Base-by-base conservation (phyloP, 1,139 yeast genomes). In the Kodamaea anthophila region DNA sequence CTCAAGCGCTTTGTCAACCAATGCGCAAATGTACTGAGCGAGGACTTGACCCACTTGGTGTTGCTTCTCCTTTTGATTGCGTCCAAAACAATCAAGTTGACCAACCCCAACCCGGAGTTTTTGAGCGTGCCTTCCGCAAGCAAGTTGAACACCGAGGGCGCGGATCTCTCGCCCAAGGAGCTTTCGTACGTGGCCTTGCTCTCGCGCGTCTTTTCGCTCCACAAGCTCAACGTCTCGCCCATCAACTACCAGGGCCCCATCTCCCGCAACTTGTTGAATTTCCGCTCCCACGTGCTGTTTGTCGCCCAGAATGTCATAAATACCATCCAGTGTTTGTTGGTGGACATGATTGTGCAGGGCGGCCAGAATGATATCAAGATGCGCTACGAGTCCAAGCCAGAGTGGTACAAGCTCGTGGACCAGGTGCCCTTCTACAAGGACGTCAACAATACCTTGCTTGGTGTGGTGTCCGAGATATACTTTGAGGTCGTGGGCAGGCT, bases 191-290 rank as follows among this genome's bases (percentile, higher is more conserved):
- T 77, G 5, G 51, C 70, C 9, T 50, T 80, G 29, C 53, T 82
- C 16, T 65, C 85, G 3, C 63, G 87, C 38, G 56, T 80, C 3
- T 72, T 81, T 23, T 63, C 80, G 2, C 59, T 79, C 26, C 67
- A 73, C 35, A 66, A 65, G 38, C 58, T 77, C 24, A 52, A 62
- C 24, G 63, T 70, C 13, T 74, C 77, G 14, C 78, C 82, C 4
- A 67, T 72, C 20, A 76, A 75, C 38, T 66, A 78, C 47, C 73
- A 74, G 35, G 91, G 91, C 0, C 88, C 91, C 4, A 60, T 82
- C 24, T 80, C 84, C 14, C 67, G 81, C 38, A 66, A 70, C 31
- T 60, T 83, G 21, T 58, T 81, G 33, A 65, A 73, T 24, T 83
- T 81, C 49, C 71, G 91, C 47, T 79, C 87, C 10, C 77, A 78